Evolutionary conservation across 2,329 filamentous ascomycete genomes (phyloP).

Genomic region (Teratosphaeria epicoccoides): DNA sequence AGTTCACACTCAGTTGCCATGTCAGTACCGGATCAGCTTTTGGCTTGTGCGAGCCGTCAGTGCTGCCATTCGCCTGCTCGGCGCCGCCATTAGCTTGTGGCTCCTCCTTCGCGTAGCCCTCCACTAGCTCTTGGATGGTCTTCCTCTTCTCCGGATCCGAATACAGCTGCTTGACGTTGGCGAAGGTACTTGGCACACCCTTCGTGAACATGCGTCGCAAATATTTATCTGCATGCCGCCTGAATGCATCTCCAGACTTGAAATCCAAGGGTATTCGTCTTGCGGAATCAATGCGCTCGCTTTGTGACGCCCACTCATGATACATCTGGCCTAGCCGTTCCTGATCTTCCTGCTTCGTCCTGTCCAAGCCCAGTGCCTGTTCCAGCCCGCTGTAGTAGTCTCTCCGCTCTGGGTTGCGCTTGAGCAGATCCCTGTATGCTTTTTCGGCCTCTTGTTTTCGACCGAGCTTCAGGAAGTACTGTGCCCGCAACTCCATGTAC

Average conservation of each 20-base stretch:
- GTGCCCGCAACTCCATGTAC: constrained; percentile 73
- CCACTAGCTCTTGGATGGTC: constrained; percentile 62
- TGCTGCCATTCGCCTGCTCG: constrained; percentile 17
- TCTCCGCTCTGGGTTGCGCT: constrained; percentile 79
- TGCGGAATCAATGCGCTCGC: constrained; percentile 72
- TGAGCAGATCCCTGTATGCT: constrained; percentile 69
- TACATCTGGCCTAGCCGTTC: constrained; percentile 70
- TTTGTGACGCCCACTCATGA: constrained; percentile 69
- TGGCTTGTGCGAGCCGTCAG: constrained; percentile 29
- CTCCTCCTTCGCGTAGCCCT: constrained; percentile 55
- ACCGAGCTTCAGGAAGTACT: constrained; percentile 70
- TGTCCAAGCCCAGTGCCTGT: constrained; percentile 53
- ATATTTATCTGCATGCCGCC: constrained; percentile 65
- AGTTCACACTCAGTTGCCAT: constrained; percentile 71
- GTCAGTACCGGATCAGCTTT: constrained; percentile 44
- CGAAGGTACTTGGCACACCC: constrained; percentile 90
- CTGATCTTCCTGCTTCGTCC: constrained; percentile 50
- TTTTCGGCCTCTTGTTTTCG: constrained; percentile 69
- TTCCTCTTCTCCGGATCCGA: constrained; percentile 64
- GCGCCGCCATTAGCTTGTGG: constrained; percentile 19
- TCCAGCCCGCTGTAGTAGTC: constrained; percentile 75
- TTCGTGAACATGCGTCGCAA: constrained; percentile 77
- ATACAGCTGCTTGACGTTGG: constrained; percentile 92
- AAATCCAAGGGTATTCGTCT: constrained; percentile 84
- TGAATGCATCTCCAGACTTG: constrained; percentile 71